Evolutionary conservation across 139 green algal species (phyloP), one percentile per base, ranked within the genome.

Genomic region (Raphidocelis subcapitata): DNA sequence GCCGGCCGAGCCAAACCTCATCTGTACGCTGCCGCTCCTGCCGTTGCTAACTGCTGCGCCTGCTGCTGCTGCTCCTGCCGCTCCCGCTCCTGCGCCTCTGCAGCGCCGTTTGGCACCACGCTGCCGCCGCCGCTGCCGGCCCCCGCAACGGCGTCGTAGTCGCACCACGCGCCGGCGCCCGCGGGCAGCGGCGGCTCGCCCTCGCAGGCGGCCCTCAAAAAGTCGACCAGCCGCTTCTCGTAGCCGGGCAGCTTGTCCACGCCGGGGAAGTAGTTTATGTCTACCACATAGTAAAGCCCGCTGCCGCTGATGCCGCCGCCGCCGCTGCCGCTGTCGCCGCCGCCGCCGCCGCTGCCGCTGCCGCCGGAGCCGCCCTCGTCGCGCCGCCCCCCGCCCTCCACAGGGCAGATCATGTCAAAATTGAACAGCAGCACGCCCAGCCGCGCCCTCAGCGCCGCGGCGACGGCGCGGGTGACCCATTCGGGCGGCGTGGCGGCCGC

Each of bases 371-470:
- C 67, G 16, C n/a, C 68, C 55, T 56, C 33, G 2, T 62, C 37
- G 37, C 32, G 37, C 33, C 49, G 47, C 47, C 52, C 21, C 52
- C 51, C 52, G 54, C 64, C 55, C 56, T 75, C 36, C 31, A 69
- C 73, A 0, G 90, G 90, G n/a, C 84, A 76, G 16, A 97, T 89
- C 24, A 97, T 77, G 66, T 97, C 91, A 81, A 97, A 97, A 64
- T 97, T 97, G 69, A 97, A 96, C 20, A 97, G 85, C 62, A 86
- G 79, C 54, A 97, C 79, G 1, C 86, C 80, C 24, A 94, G 73
- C 62, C 75, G 47, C 10, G 72, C 15, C 33, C 87, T 76, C 61
- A 97, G 65, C 23, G 75, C 69, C 31, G 73, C 44, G 5, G 88
- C 87, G 47, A 97, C 77, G 15, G 56, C 72, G n/a, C 81, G 62